These are phyloP conservation scores for Teunomyces tritomae DNA, from an alignment of 805 yeast genomes.

Conservation along the genomic window DNA sequence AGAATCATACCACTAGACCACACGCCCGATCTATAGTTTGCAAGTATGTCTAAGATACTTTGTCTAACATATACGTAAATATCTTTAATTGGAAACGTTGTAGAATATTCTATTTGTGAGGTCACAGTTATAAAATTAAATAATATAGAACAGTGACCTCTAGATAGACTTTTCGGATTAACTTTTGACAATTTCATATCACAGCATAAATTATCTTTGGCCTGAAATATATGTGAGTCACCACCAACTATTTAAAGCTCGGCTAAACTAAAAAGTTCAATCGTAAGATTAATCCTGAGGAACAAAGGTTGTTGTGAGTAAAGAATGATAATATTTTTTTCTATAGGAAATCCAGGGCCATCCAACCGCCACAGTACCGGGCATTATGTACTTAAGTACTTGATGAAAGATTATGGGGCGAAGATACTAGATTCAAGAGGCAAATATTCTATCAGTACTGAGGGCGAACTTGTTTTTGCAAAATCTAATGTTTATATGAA, in stretches of 20 bases:
- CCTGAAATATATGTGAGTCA: not conserved
- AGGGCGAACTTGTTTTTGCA: conserved; percentile 24
- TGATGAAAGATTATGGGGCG: conserved; percentile 25
- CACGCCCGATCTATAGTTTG: conserved; percentile 18
- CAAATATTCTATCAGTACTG: conserved; percentile 26
- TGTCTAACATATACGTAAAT: too few species aligned
- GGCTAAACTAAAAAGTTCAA: too few species aligned
- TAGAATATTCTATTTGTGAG: too few species aligned
- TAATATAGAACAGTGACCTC: too few species aligned
- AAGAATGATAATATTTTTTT: conserved; percentile 19
- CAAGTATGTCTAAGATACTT: too few species aligned
- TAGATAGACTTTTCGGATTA: too few species aligned
- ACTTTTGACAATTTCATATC: too few species aligned
- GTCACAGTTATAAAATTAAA: too few species aligned
- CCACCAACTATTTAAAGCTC: not conserved
- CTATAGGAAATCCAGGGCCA: conserved; percentile 43
- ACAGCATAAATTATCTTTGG: not conserved
- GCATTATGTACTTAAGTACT: conserved; percentile 28
- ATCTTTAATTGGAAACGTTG: too few species aligned
- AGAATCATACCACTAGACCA: conserved; percentile 26
- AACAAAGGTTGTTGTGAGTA: not conserved
- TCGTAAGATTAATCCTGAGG: too few species aligned
- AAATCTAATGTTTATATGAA: conserved; percentile 41
- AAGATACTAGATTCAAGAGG: conserved; percentile 27
- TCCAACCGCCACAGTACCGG: conserved; percentile 41